Conservation (phyloP, 495 filamentous ascomycete genomes). For the Penicillium paradoxum region DNA sequence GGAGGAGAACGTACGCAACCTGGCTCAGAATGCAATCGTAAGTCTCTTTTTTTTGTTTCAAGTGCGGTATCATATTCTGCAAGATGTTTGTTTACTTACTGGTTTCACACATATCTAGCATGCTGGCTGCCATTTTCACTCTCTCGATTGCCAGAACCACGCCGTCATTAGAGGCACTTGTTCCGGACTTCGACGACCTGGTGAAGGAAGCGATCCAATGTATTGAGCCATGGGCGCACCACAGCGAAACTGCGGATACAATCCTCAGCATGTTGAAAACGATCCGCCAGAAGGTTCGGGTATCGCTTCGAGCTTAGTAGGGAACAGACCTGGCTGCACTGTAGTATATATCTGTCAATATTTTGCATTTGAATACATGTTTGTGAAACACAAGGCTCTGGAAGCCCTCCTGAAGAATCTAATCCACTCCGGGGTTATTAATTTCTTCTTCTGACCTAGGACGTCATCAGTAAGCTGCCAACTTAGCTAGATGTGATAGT, state of each 20-base stretch:
- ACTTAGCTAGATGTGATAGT: too few species aligned
- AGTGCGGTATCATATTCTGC: too few species aligned
- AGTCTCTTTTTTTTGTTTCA: neutral
- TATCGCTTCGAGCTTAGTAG: neutral
- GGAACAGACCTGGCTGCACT: neutral
- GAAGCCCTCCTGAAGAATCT: too few species aligned
- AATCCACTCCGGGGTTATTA: too few species aligned
- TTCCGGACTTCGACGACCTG: conserved; percentile 16
- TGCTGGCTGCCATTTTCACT: conserved; percentile 17
- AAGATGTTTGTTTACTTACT: conserved; percentile 1
- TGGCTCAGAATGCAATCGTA: conserved; percentile 20
- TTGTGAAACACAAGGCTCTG: neutral
- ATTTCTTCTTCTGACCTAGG: too few species aligned
- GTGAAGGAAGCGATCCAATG: conserved; percentile 8
- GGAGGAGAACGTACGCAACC: conserved; percentile 12
- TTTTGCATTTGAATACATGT: neutral
- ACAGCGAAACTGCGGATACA: conserved; percentile 14
- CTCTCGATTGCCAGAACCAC: conserved; percentile 16
- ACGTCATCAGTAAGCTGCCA: too few species aligned
- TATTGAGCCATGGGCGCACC: conserved; percentile 11
- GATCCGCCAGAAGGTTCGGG: conserved; percentile 16
- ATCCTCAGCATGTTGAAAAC: conserved; percentile 17
- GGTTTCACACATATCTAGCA: neutral
- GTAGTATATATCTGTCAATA: neutral
- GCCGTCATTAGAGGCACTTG: conserved; percentile 10